phyloP scores from a whole-genome alignment of 331 rosid species.

The Arachis monticola region DNA sequence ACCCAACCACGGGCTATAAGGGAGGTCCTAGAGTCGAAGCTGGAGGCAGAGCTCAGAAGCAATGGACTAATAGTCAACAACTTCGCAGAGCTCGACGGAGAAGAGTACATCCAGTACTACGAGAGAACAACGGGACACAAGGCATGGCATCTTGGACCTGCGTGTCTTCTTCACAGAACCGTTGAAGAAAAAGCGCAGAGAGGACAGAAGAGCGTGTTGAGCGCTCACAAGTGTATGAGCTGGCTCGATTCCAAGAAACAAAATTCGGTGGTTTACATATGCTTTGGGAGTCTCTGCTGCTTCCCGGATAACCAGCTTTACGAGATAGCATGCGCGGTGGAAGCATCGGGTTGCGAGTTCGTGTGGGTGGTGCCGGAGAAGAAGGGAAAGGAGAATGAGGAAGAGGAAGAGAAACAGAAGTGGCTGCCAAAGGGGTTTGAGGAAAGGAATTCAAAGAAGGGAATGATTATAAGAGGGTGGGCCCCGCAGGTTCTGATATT shows the following conservation, averaged over 20 bases:
- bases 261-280: conserved; percentile 39
- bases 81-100: conserved; percentile 43
- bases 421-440: no score
- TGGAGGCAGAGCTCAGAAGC: conserved; percentile 34
- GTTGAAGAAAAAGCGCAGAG: conserved; percentile 31
- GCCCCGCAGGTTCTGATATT: no score
- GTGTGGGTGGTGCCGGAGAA: conserved; percentile 41
- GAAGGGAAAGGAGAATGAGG: no score
- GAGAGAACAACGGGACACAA: conserved; percentile 32
- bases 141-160: conserved; percentile 53
- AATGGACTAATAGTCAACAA: conserved; percentile 43
- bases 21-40: neutral
- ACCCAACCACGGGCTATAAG: neutral
- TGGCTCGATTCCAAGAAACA: conserved; percentile 45
- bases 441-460: no score
- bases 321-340: conserved; percentile 46
- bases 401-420: no score
- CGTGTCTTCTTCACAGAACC: conserved; percentile 14
- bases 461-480: no score
- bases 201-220: neutral
- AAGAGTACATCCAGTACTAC: conserved; percentile 40
- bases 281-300: conserved; percentile 40
- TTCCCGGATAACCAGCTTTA: conserved; percentile 34
- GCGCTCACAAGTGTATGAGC: conserved; percentile 4
- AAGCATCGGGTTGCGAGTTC: conserved; percentile 18